Evolutionary conservation across 139 green algal species (phyloP).

Genomic region (Tetradesmus lagerheimii): DNA sequence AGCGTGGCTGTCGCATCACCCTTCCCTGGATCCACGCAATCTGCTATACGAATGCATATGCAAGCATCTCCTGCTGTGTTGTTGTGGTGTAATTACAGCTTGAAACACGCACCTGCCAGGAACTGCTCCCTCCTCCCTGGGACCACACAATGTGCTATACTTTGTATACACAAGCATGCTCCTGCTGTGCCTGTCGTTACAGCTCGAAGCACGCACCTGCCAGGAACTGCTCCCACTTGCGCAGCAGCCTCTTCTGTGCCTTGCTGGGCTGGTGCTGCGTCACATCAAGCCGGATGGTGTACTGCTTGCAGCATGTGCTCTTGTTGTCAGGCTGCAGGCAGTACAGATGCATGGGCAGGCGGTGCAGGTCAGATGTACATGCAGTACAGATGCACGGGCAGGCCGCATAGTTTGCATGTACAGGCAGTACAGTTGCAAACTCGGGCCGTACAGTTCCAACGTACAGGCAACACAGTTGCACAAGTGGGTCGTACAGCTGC

Average conservation of each 20-base stretch:
- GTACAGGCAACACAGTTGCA: no score
- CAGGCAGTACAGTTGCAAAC: no score
- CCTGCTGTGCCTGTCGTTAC: neutral
- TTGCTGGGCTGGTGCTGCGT: conserved; percentile 50
- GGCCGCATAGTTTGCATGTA: no score
- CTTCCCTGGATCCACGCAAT: no score
- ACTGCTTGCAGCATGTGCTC: conserved; percentile 63
- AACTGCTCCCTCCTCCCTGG: no score
- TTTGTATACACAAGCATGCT: neutral
- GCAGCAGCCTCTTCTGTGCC: conserved; percentile 53
- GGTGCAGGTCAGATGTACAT: no score
- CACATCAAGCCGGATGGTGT: conserved; percentile 69
- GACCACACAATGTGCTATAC: no score
- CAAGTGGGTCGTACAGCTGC: no score
- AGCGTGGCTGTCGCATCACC: no score
- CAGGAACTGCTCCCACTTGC: conserved; percentile 55
- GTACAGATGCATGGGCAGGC: neutral
- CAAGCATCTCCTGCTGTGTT: neutral
- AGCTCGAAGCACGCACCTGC: conserved; percentile 1
- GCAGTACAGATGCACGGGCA: neutral
- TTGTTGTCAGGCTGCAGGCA: conserved; percentile 56
- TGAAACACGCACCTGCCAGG: conserved; percentile 33
- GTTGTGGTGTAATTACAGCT: neutral
- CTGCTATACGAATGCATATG: no score
- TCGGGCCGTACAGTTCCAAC: no score